Conservation (phyloP, 805 yeast genomes). For the Monosporozyma siamensis region DNA sequence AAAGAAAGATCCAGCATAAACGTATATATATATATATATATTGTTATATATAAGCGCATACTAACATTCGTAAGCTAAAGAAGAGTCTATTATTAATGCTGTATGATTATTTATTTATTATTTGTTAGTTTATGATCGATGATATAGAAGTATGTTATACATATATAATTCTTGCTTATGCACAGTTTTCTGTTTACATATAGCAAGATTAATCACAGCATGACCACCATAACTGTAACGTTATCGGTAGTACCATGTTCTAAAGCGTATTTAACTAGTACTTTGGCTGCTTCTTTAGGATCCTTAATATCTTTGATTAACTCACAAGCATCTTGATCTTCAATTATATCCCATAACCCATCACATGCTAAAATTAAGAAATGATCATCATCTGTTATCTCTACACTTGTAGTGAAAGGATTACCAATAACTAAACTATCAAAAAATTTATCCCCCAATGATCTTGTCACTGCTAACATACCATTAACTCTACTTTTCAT, state of each 20-base stretch:
- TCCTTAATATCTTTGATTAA: conserved; percentile 46
- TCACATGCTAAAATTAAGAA: conserved; percentile 89
- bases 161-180: no score
- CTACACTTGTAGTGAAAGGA: conserved; percentile 88
- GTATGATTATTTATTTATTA: background rate
- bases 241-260: conserved; percentile 79
- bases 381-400: conserved; percentile 53
- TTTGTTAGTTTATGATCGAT: no score
- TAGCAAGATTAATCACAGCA: conserved; percentile 16
- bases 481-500: conserved; percentile 92
- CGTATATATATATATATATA: conserved; percentile 1
- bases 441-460: conserved; percentile 89
- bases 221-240: conserved; percentile 84
- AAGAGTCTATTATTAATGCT: no score
- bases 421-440: conserved; percentile 80
- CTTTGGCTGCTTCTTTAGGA: conserved; percentile 58
- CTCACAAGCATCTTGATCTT: conserved; percentile 77
- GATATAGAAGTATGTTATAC: no score
- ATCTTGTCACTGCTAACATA: conserved; percentile 86
- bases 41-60: background rate
- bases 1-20: background rate
- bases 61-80: no score
- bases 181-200: no score
- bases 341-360: conserved; percentile 92
- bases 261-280: conserved; percentile 64